Evolutionary conservation across 2,329 filamentous ascomycete species (phyloP).

Genomic region (Botrytis hyacinthi): DNA sequence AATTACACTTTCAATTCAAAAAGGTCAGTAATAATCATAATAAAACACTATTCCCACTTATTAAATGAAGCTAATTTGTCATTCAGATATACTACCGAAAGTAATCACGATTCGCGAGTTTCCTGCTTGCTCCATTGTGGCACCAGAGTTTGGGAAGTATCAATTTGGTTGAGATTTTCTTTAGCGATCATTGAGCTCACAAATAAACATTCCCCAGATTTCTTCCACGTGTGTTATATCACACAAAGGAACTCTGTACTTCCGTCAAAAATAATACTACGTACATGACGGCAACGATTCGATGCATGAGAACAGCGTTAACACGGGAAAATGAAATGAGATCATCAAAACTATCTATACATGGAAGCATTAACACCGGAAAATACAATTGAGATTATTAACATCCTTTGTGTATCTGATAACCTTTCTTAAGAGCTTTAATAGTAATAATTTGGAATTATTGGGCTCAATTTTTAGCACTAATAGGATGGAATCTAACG

Average conservation of each 20-base stretch:
- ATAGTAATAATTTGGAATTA: constrained; percentile 7
- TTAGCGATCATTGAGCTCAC: constrained; percentile 27
- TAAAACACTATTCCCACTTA: constrained; percentile 10
- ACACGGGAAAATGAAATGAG: constrained; percentile 4
- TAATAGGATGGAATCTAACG: constrained; percentile 12
- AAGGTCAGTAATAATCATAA: constrained; percentile 59
- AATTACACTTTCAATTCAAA: constrained; percentile 98
- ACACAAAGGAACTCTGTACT: constrained; percentile 26
- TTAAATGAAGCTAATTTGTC: constrained; percentile 29
- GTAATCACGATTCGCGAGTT: constrained; percentile 32
- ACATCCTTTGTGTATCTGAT: constrained; percentile 6
- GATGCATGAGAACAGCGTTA: constrained; percentile 20
- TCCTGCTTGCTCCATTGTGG: constrained; percentile 17
- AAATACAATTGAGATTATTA: constrained; percentile 11
- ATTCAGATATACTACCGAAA: constrained; percentile 55
- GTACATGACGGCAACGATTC: constrained; percentile 22
- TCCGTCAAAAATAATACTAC: constrained; percentile 22
- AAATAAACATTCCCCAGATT: constrained; percentile 26
- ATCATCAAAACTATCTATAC: constrained; percentile 6
- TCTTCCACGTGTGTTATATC: constrained; percentile 30
- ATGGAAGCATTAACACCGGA: constrained; percentile 1
- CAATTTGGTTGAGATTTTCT: constrained; percentile 30
- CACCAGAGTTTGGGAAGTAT: constrained; percentile 16
- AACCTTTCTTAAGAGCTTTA: neutral
- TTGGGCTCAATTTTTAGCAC: constrained; percentile 13